Conservation (phyloP, 2,329 filamentous ascomycete genomes). For the Ascochyta clinopodiicola region DNA sequence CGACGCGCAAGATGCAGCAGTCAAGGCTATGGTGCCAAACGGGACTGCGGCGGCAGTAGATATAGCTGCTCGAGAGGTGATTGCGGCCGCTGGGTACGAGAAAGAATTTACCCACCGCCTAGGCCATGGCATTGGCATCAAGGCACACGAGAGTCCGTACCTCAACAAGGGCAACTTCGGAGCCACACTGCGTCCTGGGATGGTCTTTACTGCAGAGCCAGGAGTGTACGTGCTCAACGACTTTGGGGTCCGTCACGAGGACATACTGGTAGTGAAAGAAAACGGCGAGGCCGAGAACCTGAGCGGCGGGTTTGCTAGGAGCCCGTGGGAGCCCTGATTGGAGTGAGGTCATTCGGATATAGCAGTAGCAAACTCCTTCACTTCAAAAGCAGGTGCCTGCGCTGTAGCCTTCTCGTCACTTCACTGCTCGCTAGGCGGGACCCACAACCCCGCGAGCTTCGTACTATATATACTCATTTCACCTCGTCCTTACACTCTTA, state of each 20-base stretch:
- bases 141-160: slow-evolving; percentile 70
- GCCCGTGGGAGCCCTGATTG: slow-evolving; percentile 61
- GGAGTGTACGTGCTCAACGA: slow-evolving; percentile 66
- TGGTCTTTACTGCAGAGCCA: slow-evolving; percentile 70
- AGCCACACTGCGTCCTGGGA: slow-evolving; percentile 59
- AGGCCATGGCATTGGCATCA: slow-evolving; percentile 70
- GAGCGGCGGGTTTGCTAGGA: slow-evolving; percentile 59
- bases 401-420: background rate
- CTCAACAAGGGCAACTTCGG: slow-evolving; percentile 66
- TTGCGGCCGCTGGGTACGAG: slow-evolving; percentile 65
- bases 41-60: slow-evolving; percentile 66
- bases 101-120: slow-evolving; percentile 67
- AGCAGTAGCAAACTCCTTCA: background rate
- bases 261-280: slow-evolving; percentile 64
- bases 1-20: slow-evolving; percentile 66
- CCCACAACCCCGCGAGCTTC: background rate
- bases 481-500: background rate
- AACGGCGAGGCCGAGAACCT: slow-evolving; percentile 62
- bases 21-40: slow-evolving; percentile 58
- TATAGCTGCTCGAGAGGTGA: slow-evolving; percentile 64
- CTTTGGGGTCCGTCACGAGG: slow-evolving; percentile 69
- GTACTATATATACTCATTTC: background rate
- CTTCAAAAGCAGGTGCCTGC: background rate
- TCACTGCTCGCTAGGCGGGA: background rate
- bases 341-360: background rate